Evolutionary conservation across 2,329 filamentous ascomycete species (phyloP).

Genomic region (Apiospora phragmitis): DNA sequence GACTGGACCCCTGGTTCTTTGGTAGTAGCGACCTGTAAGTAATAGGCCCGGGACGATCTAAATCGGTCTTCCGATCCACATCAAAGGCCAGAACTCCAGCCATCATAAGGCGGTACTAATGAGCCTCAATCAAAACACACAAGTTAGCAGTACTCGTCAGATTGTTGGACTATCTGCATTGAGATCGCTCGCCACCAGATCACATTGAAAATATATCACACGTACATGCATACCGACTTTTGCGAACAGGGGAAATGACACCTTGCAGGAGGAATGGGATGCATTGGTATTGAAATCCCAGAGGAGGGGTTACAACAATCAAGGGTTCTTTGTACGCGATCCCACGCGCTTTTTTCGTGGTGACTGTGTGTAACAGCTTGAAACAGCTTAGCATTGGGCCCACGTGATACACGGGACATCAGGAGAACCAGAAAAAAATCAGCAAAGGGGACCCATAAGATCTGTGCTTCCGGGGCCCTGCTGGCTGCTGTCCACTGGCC

Average conservation of each 20-base stretch:
- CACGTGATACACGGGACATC: background rate
- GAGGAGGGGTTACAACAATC: background rate
- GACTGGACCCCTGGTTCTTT: background rate
- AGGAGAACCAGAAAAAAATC: background rate
- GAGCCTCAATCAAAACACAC: slow-evolving; percentile 6
- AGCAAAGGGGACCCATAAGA: background rate
- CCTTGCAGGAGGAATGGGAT: background rate
- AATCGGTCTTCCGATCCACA: background rate
- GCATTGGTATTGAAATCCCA: slow-evolving; percentile 3
- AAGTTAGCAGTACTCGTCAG: background rate
- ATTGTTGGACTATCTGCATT: background rate
- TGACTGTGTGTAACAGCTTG: background rate
- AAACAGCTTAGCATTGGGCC: background rate
- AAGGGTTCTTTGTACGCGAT: background rate
- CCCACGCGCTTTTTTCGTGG: slow-evolving; percentile 1
- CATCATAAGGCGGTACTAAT: background rate
- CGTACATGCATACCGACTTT: background rate
- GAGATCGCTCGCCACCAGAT: background rate
- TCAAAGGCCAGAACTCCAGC: background rate
- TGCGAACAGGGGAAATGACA: background rate
- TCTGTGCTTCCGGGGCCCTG: background rate
- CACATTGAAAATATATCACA: background rate
- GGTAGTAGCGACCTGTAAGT: background rate
- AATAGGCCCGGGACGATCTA: background rate
- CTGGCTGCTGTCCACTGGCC: background rate